Evolutionary conservation across 2,329 filamentous ascomycete genomes (phyloP).

Genomic region (Fusarium keratoplasticum): DNA sequence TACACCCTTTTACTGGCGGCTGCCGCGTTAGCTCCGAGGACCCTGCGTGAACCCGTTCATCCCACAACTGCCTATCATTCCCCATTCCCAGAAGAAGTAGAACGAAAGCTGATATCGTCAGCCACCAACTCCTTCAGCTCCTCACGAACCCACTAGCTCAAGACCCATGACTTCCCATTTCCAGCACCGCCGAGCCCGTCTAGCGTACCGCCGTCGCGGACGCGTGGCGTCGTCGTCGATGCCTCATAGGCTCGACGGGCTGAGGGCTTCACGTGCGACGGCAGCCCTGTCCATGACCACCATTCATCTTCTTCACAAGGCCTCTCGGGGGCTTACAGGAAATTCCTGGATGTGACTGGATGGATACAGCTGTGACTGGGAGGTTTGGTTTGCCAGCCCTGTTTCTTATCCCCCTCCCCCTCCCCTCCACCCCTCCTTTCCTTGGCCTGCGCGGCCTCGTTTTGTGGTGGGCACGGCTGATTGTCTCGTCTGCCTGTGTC

Average conservation of each 20-base stretch:
- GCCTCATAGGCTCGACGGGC: conserved; percentile 36
- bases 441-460: conserved; percentile 27
- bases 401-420: conserved; percentile 11
- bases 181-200: conserved; percentile 25
- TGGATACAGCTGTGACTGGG: conserved; percentile 27
- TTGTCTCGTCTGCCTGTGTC: conserved; percentile 32
- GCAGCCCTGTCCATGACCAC: conserved; percentile 42
- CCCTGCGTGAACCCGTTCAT: conserved; percentile 39
- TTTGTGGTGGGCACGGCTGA: conserved; percentile 26
- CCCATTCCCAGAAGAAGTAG: background rate
- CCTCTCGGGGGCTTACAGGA: conserved; percentile 20
- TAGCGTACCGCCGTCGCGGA: conserved; percentile 26
- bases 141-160: conserved; percentile 29
- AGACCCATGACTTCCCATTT: conserved; percentile 44
- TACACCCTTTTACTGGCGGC: conserved; percentile 32
- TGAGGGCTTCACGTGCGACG: conserved; percentile 41
- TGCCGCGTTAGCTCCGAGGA: conserved; percentile 31
- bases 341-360: conserved; percentile 40
- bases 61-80: conserved; percentile 20
- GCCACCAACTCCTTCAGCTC: conserved; percentile 40
- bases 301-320: conserved; percentile 38
- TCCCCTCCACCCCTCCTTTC: conserved; percentile 18
- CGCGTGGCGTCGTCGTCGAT: conserved; percentile 41
- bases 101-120: conserved; percentile 28
- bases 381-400: conserved; percentile 18